Evolutionary conservation across 169 alveolate species (phyloP).

Genomic region (Plasmodium cynomolgi): DNA sequence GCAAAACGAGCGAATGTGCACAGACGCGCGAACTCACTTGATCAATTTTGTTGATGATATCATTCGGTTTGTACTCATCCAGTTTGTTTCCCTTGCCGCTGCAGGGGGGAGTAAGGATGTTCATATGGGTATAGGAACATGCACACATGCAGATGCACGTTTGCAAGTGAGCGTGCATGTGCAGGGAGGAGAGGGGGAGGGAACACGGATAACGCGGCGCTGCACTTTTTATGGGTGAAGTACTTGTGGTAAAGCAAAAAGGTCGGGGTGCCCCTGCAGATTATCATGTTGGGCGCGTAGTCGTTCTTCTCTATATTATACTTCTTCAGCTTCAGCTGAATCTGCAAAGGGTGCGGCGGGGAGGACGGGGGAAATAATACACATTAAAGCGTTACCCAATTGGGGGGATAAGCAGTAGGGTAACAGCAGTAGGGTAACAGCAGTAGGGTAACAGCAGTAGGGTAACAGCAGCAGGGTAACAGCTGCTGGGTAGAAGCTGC

Average conservation of each 20-base stretch:
- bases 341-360: conserved; percentile 4
- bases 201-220: not conserved
- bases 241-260: conserved; percentile 65
- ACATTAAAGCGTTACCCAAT: not conserved
- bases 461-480: too few relatives aligned
- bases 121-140: not conserved
- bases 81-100: conserved; percentile 69
- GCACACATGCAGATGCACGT: not conserved
- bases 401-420: not conserved
- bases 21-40: conserved; percentile 18
- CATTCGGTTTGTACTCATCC: conserved; percentile 66
- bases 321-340: conserved; percentile 55
- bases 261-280: conserved; percentile 70
- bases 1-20: not conserved
- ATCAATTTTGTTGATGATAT: conserved; percentile 61
- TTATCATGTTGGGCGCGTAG: conserved; percentile 69
- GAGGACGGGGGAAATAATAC: not conserved
- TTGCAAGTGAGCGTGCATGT: not conserved
- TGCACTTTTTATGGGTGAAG: not conserved
- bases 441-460: not conserved
- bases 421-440: not conserved
- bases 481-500: not conserved
- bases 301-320: conserved; percentile 70
- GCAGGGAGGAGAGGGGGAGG: not conserved
- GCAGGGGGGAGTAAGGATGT: not conserved